These are phyloP conservation scores for Entophlyctis luteolus DNA, from an alignment of 192 early-diverging fungal genomes.

Conservation along the genomic window DNA sequence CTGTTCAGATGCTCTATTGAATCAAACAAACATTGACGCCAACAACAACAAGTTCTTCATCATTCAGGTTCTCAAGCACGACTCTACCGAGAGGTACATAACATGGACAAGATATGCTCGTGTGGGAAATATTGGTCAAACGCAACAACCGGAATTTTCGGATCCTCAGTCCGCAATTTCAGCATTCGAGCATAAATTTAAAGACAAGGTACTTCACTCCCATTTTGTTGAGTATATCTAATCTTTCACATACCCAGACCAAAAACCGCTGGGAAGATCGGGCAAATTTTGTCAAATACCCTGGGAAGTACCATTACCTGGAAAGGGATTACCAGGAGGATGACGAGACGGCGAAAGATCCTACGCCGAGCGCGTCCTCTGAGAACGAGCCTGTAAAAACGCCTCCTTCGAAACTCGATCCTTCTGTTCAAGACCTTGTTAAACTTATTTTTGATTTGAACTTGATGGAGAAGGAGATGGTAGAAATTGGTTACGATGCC, in stretches of 20 bases:
- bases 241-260: conserved; percentile 36
- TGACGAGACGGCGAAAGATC: conserved; percentile 11
- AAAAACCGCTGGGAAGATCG: conserved; percentile 63
- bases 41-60: conserved; percentile 79
- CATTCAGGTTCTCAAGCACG: conserved; percentile 56
- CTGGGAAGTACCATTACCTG: conserved; percentile 61
- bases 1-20: conserved; percentile 57
- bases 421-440: conserved; percentile 52
- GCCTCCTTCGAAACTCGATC: conserved; percentile 42
- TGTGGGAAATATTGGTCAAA: conserved; percentile 64
- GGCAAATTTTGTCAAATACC: conserved; percentile 47
- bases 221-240: background rate
- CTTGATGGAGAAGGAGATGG: conserved; percentile 56
- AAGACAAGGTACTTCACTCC: conserved; percentile 43
- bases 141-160: conserved; percentile 11
- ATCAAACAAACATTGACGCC: conserved; percentile 61
- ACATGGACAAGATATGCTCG: conserved; percentile 62
- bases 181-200: conserved; percentile 64
- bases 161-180: conserved; percentile 33
- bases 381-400: conserved; percentile 23
- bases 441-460: conserved; percentile 67
- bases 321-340: conserved; percentile 64
- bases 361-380: background rate
- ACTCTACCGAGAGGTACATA: conserved; percentile 37
- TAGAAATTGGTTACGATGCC: conserved; percentile 67